Conservation (phyloP, 2,329 filamentous ascomycete genomes). For the Remersonia thermophila region DNA sequence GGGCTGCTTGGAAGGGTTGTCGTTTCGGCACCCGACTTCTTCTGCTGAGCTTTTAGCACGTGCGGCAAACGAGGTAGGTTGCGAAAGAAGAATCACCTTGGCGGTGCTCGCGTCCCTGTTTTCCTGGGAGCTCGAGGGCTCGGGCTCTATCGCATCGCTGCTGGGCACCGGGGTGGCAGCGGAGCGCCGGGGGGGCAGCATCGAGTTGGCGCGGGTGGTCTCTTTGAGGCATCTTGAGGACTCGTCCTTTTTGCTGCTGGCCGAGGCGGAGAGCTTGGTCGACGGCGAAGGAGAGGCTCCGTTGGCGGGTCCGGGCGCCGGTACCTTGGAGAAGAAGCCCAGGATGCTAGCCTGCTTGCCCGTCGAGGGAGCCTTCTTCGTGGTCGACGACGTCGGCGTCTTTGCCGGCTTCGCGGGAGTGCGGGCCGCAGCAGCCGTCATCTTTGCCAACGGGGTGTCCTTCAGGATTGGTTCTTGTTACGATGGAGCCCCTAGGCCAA, state of each 20-base stretch:
- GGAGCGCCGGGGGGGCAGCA: conserved; percentile 27
- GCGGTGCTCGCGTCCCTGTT: conserved; percentile 41
- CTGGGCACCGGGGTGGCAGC: conserved; percentile 62
- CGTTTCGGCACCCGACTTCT: conserved; percentile 31
- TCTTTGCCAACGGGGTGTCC: conserved; percentile 20
- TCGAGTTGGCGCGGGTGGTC: conserved; percentile 34
- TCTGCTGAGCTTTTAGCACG: conserved; percentile 29
- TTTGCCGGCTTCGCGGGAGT: conserved; percentile 23
- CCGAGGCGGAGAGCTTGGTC: conserved; percentile 17
- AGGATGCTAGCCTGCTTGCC: conserved; percentile 60
- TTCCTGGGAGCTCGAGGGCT: conserved; percentile 56
- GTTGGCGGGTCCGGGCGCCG: conserved; percentile 27
- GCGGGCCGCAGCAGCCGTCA: conserved; percentile 19
- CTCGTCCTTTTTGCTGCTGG: conserved; percentile 14
- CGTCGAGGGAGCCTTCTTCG: conserved; percentile 34
- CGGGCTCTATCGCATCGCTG: conserved; percentile 60
- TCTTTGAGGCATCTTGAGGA: conserved; percentile 32
- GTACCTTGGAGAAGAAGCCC: conserved; percentile 63
- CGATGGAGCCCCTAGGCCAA: too few relatives aligned
- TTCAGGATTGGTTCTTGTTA: too few relatives aligned
- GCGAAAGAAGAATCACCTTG: conserved; percentile 7
- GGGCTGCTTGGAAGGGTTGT: conserved; percentile 52
- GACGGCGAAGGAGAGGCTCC: conserved; percentile 18
- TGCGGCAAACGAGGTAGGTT: conserved; percentile 26
- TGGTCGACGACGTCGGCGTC: conserved; percentile 15